These are phyloP conservation scores for Actinomucor elegans DNA, from an alignment of 371 early-diverging fungal species.

Conservation along the genomic window DNA sequence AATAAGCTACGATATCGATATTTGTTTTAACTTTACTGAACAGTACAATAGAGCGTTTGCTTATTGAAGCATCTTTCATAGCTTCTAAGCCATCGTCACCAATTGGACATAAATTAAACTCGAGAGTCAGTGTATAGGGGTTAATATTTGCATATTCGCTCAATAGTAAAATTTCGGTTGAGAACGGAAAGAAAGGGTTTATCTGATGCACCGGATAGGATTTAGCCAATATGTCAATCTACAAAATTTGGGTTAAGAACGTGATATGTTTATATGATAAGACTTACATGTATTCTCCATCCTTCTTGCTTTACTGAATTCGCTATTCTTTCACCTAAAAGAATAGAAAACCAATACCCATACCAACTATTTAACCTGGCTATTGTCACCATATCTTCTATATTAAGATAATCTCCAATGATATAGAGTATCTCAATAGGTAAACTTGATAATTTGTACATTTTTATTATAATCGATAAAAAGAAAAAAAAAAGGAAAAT, in stretches of 20 bases:
- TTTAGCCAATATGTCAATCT: slow-evolving; percentile 24
- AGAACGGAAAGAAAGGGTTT: slow-evolving; percentile 8
- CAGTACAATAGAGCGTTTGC: slow-evolving; percentile 12
- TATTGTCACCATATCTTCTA: slow-evolving; percentile 11
- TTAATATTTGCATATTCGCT: slow-evolving; percentile 17
- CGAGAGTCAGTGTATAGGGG: slow-evolving; percentile 15
- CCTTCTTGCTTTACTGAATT: slow-evolving; percentile 13
- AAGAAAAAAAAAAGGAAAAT: slow-evolving; percentile 7
- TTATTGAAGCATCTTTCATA: background rate
- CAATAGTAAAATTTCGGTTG: slow-evolving; percentile 14
- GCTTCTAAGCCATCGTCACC: slow-evolving; percentile 19
- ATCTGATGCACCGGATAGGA: slow-evolving; percentile 9
- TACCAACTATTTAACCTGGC: slow-evolving; percentile 25
- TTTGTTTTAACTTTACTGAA: slow-evolving; percentile 16
- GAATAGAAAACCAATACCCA: slow-evolving; percentile 18
- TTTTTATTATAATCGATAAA: background rate
- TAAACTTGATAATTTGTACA: slow-evolving; percentile 21
- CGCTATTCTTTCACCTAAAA: slow-evolving; percentile 14
- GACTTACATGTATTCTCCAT: slow-evolving; percentile 24
- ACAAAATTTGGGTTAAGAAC: background rate
- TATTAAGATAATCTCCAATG: slow-evolving; percentile 1
- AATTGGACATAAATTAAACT: slow-evolving; percentile 19
- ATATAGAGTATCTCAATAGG: slow-evolving; percentile 22
- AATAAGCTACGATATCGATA: slow-evolving; percentile 24
- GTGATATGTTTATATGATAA: background rate